phyloP scores from a whole-genome alignment of 169 alveolate genomes.

The Hepatocystis sp. region DNA sequence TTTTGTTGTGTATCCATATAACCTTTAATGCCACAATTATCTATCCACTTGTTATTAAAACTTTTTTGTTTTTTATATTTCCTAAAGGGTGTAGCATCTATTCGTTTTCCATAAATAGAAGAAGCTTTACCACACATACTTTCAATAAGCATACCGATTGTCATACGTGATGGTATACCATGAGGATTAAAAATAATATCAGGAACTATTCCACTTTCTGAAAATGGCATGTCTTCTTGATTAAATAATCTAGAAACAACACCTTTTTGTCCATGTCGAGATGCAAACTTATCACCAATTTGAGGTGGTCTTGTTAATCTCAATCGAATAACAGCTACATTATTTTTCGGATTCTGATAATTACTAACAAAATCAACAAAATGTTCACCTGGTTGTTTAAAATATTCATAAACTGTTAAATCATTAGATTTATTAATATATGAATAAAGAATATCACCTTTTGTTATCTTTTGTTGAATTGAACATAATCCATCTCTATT shows the following conservation, averaged over 20 bases:
- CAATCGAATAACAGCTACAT: constrained; percentile 79
- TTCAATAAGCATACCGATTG: constrained; percentile 99
- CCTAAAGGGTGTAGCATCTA: constrained; percentile 93
- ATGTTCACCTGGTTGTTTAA: constrained; percentile 32
- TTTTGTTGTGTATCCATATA: not conserved
- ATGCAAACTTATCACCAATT: constrained; percentile 99
- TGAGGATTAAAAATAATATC: constrained; percentile 99
- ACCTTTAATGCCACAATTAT: constrained; percentile 88
- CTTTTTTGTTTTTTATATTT: constrained; percentile 83
- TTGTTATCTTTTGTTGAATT: constrained; percentile 86
- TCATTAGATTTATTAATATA: constrained; percentile 47
- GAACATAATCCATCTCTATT: constrained; percentile 89
- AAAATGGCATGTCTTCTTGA: constrained; percentile 98
- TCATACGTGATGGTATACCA: constrained; percentile 99
- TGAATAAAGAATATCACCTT: constrained; percentile 83
- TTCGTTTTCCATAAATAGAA: constrained; percentile 95
- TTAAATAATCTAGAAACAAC: constrained; percentile 98
- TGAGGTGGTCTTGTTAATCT: constrained; percentile 93
- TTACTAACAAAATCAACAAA: constrained; percentile 51
- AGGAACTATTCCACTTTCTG: constrained; percentile 99
- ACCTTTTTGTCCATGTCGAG: constrained; percentile 99
- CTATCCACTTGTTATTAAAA: constrained; percentile 84
- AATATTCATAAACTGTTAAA: constrained; percentile 63
- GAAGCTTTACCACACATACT: constrained; percentile 99
- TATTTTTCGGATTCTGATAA: constrained; percentile 2